Conservation (phyloP, 805 yeast genomes). For the Saccharomyces mikatae region DNA sequence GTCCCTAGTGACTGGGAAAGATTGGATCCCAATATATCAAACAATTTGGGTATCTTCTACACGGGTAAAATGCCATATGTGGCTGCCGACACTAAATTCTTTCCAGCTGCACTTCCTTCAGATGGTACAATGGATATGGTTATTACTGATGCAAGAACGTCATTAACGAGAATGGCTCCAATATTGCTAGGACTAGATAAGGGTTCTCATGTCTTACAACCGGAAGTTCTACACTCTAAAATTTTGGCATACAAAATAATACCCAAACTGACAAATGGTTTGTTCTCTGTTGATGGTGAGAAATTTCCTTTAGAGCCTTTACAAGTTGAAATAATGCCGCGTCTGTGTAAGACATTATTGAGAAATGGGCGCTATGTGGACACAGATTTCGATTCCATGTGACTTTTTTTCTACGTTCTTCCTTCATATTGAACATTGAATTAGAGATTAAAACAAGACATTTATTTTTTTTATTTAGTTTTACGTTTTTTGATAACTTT, state of each 20-base stretch:
- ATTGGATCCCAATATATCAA: conserved; percentile 40
- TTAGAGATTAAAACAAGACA: background rate
- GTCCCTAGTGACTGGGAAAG: conserved; percentile 66
- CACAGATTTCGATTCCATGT: conserved; percentile 39
- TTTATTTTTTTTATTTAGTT: background rate
- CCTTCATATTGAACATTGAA: background rate
- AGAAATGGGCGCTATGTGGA: conserved; percentile 53
- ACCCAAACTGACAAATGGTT: conserved; percentile 46
- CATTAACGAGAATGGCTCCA: conserved; percentile 47
- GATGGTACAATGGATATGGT: conserved; percentile 86
- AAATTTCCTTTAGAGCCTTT: conserved; percentile 65
- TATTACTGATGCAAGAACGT: conserved; percentile 56
- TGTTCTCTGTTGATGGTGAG: conserved; percentile 85
- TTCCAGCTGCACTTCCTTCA: conserved; percentile 85
- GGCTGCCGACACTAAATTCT: conserved; percentile 73
- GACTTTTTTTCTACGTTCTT: background rate
- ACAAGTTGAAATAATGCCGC: conserved; percentile 74
- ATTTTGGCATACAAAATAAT: conserved; percentile 65
- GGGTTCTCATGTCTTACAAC: conserved; percentile 68
- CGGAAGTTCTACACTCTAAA: conserved; percentile 67
- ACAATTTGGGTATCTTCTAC: conserved; percentile 64
- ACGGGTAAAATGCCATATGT: conserved; percentile 91
- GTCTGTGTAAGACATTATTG: conserved; percentile 54
- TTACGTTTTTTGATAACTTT: background rate
- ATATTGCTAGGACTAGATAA: conserved; percentile 56